Percentiles rank a stretch among this genome's conserved stretches.
Evolutionary conservation across 768 basidiomycete genomes (phyloP).

Genomic region (Fistulinella prunicolor): DNA sequence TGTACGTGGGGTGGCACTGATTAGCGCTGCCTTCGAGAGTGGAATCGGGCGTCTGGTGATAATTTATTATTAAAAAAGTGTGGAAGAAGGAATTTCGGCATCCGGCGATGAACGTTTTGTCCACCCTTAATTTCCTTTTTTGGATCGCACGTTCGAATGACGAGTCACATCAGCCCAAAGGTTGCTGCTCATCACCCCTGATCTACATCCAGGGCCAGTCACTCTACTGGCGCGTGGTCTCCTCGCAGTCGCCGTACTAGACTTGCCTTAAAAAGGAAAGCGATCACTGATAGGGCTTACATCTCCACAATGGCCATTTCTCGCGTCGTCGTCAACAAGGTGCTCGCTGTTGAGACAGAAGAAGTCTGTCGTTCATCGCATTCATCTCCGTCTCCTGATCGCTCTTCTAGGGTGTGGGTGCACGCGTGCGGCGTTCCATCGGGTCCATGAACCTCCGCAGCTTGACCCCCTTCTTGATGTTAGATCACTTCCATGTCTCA

Average conservation of each 20-base stretch:
- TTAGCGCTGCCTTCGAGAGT: constrained; percentile 6
- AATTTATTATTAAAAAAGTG: background rate
- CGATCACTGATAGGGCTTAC: no score
- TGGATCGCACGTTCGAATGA: constrained; percentile 31
- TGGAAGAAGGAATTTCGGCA: background rate
- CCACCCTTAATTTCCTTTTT: constrained; percentile 16
- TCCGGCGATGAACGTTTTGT: constrained; percentile 17
- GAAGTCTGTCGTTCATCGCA: constrained; percentile 44
- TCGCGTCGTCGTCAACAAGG: constrained; percentile 71
- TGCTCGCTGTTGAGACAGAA: constrained; percentile 70
- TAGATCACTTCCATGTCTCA: constrained; percentile 75
- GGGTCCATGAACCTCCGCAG: constrained; percentile 73
- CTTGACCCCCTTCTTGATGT: constrained; percentile 88
- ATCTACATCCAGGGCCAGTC: no score
- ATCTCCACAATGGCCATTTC: constrained; percentile 42
- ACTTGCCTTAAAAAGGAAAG: no score
- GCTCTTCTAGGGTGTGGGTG: constrained; percentile 64
- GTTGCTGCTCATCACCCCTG: background rate
- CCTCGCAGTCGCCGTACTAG: no score
- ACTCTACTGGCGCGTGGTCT: no score
- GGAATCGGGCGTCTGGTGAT: constrained; percentile 6
- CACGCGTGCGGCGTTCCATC: constrained; percentile 81
- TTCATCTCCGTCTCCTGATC: background rate
- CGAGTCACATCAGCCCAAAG: no score
- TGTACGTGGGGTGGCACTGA: background rate